A percentile compares a stretch with the other conserved stretches of the same genome.
Evolutionary conservation across 805 yeast genomes (phyloP).

Genomic region (Crinitomyces ghanaensis): DNA sequence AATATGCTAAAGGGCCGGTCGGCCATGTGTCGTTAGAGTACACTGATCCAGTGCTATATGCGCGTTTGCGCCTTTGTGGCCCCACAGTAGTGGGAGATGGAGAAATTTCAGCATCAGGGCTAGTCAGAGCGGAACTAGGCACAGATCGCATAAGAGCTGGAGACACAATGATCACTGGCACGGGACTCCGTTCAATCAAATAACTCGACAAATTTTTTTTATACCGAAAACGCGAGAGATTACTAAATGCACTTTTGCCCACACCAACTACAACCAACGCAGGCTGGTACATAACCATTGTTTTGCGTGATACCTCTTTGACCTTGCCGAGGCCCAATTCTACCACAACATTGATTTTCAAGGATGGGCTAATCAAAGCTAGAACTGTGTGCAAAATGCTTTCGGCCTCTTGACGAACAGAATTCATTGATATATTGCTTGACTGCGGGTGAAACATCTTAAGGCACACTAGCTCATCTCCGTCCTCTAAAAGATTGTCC

Average conservation of each 20-base stretch:
- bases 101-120: too few species aligned
- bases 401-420: constrained; percentile 11
- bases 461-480: constrained; percentile 17
- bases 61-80: too few species aligned
- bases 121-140: too few species aligned
- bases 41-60: too few species aligned
- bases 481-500: constrained; percentile 12
- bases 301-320: constrained; percentile 44
- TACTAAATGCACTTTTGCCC: constrained; percentile 31
- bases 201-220: constrained; percentile 44
- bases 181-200: constrained; percentile 49
- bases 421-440: background rate
- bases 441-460: constrained; percentile 7
- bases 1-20: too few species aligned
- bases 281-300: constrained; percentile 52
- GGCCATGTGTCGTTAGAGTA: too few species aligned
- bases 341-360: constrained; percentile 32
- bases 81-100: too few species aligned
- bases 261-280: constrained; percentile 45
- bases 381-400: constrained; percentile 8
- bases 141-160: constrained; percentile 5
- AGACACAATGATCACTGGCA: constrained; percentile 60
- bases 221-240: constrained; percentile 49
- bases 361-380: constrained; percentile 7
- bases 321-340: constrained; percentile 53